Conservation (phyloP, 1,284 basidiomycete genomes). For the Marasmius tenuissimus region DNA sequence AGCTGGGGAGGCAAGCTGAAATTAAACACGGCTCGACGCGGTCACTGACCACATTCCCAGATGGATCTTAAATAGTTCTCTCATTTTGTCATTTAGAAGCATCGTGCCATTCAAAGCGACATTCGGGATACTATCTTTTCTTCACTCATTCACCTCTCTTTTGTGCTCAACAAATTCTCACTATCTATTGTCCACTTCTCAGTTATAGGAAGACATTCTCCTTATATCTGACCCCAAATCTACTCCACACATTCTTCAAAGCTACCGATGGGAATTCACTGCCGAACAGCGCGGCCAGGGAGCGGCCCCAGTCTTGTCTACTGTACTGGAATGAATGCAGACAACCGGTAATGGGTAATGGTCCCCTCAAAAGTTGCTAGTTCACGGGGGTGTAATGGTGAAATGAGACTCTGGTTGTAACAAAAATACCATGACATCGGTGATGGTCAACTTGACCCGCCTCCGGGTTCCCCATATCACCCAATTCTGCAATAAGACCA, state of each 20-base stretch:
- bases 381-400: too few relatives aligned
- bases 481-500: too few relatives aligned
- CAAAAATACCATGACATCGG: too few relatives aligned
- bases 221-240: constrained; percentile 19
- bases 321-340: too few relatives aligned
- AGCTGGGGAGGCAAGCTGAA: neutral
- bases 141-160: too few relatives aligned
- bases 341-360: too few relatives aligned
- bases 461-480: too few relatives aligned
- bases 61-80: constrained; percentile 1
- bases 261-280: constrained; percentile 12
- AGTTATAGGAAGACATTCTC: constrained; percentile 13
- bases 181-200: too few relatives aligned
- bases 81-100: neutral
- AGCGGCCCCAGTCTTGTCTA: neutral
- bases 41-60: neutral
- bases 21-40: neutral
- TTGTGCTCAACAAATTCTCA: too few relatives aligned
- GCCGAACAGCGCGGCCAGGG: neutral
- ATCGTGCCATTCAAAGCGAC: neutral
- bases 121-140: neutral
- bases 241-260: constrained; percentile 16
- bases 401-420: too few relatives aligned
- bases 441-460: too few relatives aligned
- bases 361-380: too few relatives aligned